Evolutionary conservation across 2,329 filamentous ascomycete species (phyloP).

Genomic region (Ceratocystis ficicola): DNA sequence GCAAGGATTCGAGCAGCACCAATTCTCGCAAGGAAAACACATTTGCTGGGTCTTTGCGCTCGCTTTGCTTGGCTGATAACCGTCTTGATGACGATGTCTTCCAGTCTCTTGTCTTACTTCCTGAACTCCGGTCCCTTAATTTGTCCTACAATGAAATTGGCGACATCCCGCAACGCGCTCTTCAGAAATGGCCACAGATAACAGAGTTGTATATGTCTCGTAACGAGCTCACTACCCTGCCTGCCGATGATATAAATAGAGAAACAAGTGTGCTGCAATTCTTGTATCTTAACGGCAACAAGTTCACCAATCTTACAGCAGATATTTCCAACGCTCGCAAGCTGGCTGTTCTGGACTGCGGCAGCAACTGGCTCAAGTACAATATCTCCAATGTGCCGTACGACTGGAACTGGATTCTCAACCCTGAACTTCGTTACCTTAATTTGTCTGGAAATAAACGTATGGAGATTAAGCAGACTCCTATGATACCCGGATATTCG

Average conservation of each 20-base stretch:
- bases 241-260: slow-evolving; percentile 57
- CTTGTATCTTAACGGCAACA: slow-evolving; percentile 92
- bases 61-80: slow-evolving; percentile 86
- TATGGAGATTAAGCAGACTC: slow-evolving; percentile 70
- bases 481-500: slow-evolving; percentile 40
- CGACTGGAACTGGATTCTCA: slow-evolving; percentile 99
- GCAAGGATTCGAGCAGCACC: slow-evolving; percentile 75
- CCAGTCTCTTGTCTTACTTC: slow-evolving; percentile 71
- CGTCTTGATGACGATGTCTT: slow-evolving; percentile 90
- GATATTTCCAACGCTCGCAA: slow-evolving; percentile 91
- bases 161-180: slow-evolving; percentile 78
- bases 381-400: slow-evolving; percentile 99
- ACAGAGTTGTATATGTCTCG: slow-evolving; percentile 89
- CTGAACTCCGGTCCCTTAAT: slow-evolving; percentile 79
- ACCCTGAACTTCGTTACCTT: slow-evolving; percentile 84
- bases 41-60: slow-evolving; percentile 73
- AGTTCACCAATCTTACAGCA: slow-evolving; percentile 90
- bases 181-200: slow-evolving; percentile 80
- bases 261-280: slow-evolving; percentile 60
- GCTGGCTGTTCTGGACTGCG: slow-evolving; percentile 82
- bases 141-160: slow-evolving; percentile 83
- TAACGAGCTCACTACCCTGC: slow-evolving; percentile 82
- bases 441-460: slow-evolving; percentile 96
- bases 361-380: slow-evolving; percentile 91
- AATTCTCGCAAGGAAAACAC: slow-evolving; percentile 71